Evolutionary conservation across 768 basidiomycete genomes (phyloP).

Genomic region (Kondoa subrosea): DNA sequence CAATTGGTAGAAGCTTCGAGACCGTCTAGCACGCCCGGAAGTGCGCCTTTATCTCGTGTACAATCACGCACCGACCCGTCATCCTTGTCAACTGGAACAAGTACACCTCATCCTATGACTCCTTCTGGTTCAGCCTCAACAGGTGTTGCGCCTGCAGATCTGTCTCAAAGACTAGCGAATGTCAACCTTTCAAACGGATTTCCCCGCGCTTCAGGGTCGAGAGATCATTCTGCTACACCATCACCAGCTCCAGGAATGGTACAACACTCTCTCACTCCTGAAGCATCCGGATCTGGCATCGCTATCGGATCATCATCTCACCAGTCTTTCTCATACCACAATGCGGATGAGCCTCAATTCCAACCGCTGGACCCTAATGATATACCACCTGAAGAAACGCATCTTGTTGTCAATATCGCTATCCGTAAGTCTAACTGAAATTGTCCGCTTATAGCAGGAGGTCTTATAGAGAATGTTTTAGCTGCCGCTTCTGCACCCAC

Average conservation of each 20-base stretch:
- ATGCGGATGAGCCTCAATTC: slow-evolving; percentile 1
- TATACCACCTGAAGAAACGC: slow-evolving; percentile 32
- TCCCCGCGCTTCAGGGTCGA: neutral
- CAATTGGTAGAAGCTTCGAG: neutral
- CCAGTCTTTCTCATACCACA: neutral
- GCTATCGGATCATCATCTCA: neutral
- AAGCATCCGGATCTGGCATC: neutral
- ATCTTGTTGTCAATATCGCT: slow-evolving; percentile 45
- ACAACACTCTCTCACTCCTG: neutral
- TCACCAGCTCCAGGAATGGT: neutral
- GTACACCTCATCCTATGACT: neutral
- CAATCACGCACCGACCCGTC: neutral
- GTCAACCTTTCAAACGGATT: neutral
- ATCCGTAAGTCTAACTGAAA: slow-evolving; percentile 40
- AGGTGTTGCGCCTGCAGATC: neutral
- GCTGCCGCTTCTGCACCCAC: slow-evolving; percentile 43
- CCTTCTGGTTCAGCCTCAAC: neutral
- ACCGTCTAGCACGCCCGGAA: neutral
- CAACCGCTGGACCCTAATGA: slow-evolving; percentile 2
- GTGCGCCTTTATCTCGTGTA: neutral
- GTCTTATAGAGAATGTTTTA: slow-evolving; percentile 17
- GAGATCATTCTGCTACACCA: neutral
- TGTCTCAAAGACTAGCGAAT: neutral
- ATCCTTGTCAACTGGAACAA: neutral
- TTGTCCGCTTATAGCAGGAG: too few relatives aligned